Base-by-base conservation (phyloP, 805 yeast species). In the Metschnikowia bowlesiae region DNA sequence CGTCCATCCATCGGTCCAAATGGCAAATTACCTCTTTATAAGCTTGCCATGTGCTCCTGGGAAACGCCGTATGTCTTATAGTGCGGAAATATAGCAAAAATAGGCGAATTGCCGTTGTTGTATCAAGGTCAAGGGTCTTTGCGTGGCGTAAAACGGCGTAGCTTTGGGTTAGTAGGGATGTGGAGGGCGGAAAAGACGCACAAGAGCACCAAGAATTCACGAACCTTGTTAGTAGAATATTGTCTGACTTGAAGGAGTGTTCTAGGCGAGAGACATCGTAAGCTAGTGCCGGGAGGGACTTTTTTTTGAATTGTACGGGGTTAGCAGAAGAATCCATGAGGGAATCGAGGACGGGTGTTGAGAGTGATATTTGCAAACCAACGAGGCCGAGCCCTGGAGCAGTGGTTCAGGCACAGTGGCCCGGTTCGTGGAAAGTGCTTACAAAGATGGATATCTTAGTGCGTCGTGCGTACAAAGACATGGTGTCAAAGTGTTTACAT, bases 1-100 rank as follows among this genome's bases (percentile, higher is more conserved):
- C 45, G 45, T 42, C 45, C 45, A 42, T 42, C 45, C 45, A 42
- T 5, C 30, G 38, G 37, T 42, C 45, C 26, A 42, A 33, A 8
- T 42, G 45, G 28, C 28, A 26, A 6, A 26, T 33, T 8, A 42
- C 45, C 7, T 42, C 45, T 32, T 13, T 32, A 22, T 18, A 22
- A 2, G 45, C 18, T 31, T 6, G 18, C 45, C 45, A 33, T 4
- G 45, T 42, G 30, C 38, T 33, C 14, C 18, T 33, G 8, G 45
- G 45, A 32, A 42, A 42, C 22, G 34, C n/a, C n/a, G 38, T 42
- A 14, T 42, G 45, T 8, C 45, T 18, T 18, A 42, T 18, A n/a
- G 45, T 42, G 28, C 45, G 45, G 34, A 42, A 42, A 33, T 42
- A 33, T n/a, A 42, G 22, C 13, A 42, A 34, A 9, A 42, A 38